Evolutionary conservation across 495 filamentous ascomycete species (phyloP).

Genomic region (Hyaloscypha variabilis): DNA sequence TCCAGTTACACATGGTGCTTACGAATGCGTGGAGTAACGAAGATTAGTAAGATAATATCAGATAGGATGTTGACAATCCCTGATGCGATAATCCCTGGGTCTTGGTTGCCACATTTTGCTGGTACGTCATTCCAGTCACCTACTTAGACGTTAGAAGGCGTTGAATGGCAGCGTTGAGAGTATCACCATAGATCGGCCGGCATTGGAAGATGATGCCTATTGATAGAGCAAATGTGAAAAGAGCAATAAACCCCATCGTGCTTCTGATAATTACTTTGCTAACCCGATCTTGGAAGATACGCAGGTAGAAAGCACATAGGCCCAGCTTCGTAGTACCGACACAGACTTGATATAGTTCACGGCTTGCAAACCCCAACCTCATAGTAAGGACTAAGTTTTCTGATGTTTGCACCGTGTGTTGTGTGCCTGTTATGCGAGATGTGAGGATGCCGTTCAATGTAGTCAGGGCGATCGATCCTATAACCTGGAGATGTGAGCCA

Average conservation of each 20-base stretch:
- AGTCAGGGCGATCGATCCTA: too few relatives aligned
- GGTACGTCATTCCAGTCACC: neutral
- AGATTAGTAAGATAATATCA: neutral
- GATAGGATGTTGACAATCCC: neutral
- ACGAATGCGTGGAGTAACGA: neutral
- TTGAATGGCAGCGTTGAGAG: neutral
- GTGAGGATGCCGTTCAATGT: too few relatives aligned
- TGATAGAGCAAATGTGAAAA: neutral
- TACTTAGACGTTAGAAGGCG: neutral
- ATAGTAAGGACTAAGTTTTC: neutral
- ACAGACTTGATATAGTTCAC: neutral
- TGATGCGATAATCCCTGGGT: neutral
- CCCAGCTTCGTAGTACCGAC: constrained; percentile 14
- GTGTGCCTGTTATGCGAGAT: too few relatives aligned
- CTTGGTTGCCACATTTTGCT: neutral
- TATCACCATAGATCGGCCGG: neutral
- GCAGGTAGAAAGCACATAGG: constrained; percentile 16
- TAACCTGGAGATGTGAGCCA: too few relatives aligned
- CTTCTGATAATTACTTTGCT: neutral
- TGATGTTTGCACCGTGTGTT: too few relatives aligned
- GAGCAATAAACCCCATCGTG: constrained; percentile 1
- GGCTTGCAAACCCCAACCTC: constrained; percentile 5
- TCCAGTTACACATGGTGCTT: neutral
- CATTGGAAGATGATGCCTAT: neutral
- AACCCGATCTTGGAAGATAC: constrained; percentile 14